Percentiles rank a stretch among this genome's conserved stretches.
phyloP scores from a whole-genome alignment of 129 eudicot species.

The Logfia minima region DNA sequence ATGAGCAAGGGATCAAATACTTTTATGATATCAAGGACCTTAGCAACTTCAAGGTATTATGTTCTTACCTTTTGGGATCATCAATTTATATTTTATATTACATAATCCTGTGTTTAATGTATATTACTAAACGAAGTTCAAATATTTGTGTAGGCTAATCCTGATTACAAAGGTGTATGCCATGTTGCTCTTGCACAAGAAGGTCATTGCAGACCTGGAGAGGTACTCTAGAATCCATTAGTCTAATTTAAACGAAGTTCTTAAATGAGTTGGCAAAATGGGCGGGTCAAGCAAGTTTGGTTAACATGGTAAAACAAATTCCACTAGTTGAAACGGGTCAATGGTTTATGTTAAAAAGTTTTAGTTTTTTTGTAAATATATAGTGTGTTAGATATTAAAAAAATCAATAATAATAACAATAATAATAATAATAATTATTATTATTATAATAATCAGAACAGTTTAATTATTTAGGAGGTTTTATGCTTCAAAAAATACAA shows the following conservation, averaged over 20 bases:
- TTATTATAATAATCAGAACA: too few relatives aligned
- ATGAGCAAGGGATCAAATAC: constrained; percentile 81
- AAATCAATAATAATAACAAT: too few relatives aligned
- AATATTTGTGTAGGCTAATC: constrained; percentile 68
- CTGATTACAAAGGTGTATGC: constrained; percentile 98
- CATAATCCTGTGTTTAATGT: neutral
- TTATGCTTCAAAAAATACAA: too few relatives aligned
- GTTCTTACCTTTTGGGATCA: neutral
- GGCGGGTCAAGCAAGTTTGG: neutral
- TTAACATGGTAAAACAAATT: neutral
- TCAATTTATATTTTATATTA: neutral
- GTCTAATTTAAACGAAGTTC: neutral
- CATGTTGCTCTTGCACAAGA: constrained; percentile 99
- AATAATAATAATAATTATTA: too few relatives aligned
- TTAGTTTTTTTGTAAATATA: neutral
- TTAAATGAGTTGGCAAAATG: neutral
- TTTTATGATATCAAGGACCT: constrained; percentile 92
- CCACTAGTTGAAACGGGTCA: neutral
- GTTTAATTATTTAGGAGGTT: too few relatives aligned
- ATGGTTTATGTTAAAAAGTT: neutral
- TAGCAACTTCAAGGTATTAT: constrained; percentile 72
- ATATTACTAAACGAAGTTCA: neutral
- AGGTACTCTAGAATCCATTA: constrained; percentile 42
- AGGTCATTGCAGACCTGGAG: constrained; percentile 99
- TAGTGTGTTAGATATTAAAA: neutral